phyloP scores from a whole-genome alignment of 169 alveolate species.

The Babesia bigemina region DNA sequence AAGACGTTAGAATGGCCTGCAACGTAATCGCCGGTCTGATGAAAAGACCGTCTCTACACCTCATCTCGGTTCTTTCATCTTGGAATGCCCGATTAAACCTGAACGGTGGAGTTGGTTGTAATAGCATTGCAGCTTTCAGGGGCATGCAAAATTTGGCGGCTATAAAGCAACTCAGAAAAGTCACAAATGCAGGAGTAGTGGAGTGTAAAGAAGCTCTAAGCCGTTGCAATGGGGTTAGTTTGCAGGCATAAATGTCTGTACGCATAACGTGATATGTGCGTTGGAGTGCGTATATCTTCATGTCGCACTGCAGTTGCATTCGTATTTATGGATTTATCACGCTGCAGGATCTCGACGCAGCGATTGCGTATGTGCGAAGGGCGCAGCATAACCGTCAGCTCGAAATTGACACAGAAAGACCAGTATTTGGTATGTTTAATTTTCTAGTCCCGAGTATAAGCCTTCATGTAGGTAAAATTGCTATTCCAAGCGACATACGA shows the following conservation, averaged over 20 bases:
- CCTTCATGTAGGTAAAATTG: conserved; percentile 37
- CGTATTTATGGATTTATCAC: not conserved
- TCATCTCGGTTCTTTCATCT: not conserved
- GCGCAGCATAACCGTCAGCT: conserved; percentile 15
- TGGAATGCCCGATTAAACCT: not conserved
- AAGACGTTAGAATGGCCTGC: too few species aligned
- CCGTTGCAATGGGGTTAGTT: conserved; percentile 50
- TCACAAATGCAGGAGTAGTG: conserved; percentile 56
- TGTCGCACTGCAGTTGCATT: not conserved
- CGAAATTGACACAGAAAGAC: conserved; percentile 34
- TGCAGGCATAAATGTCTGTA: not conserved
- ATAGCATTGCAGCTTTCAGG: not conserved
- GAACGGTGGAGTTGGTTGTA: not conserved
- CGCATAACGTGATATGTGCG: not conserved
- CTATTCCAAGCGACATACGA: not conserved
- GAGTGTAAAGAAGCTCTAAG: conserved; percentile 52
- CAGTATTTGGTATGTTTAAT: conserved; percentile 33
- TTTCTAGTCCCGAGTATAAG: not conserved
- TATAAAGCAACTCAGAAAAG: conserved; percentile 41
- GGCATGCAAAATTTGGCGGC: conserved; percentile 3
- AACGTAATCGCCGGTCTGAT: not conserved
- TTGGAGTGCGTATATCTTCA: too few species aligned
- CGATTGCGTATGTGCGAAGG: conserved; percentile 32
- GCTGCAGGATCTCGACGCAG: conserved; percentile 44
- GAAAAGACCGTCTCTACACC: not conserved